Evolutionary conservation across 495 filamentous ascomycete genomes (phyloP), one percentile per base, ranked within the genome.

Genomic region (Penicillium fimorum): DNA sequence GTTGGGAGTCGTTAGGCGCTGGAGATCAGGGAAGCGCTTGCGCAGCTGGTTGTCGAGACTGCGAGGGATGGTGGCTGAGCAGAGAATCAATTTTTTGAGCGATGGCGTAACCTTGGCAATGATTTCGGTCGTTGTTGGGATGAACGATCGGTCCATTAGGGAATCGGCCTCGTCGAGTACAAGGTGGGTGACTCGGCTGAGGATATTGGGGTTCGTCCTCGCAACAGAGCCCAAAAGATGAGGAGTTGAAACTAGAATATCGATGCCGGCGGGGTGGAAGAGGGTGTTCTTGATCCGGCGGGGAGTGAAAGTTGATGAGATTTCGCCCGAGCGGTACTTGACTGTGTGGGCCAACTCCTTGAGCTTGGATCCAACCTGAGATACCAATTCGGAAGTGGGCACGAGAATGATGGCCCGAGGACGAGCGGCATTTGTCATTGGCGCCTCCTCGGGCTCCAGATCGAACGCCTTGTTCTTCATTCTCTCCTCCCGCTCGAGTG

Each of bases 131-230:
- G 95, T 97, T 27, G 86, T 86, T 2, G 89, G 87, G 2, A 86
- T 73, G 77, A 98, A 98, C 30, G 89, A 91, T 49, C 91, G 88
- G 70, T 98, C 95, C 65, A 97, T 82, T 12, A 98, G 84, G 12
- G 91, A 96, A 72, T 98, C 94, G 24, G 94, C 94, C 71, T 98
- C 94, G 67, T 98, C 94, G 49, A 95, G 79, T 50, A 97, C 80
- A 17, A 98, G 82, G 70, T 97, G 88, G 33, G 77, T 84, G 50
- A 97, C 93, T 43, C 90, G 87, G 27, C 87, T 90, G 32, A 98
- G 83, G 56, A 97, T 82, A 60, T 95, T 91, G 4, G 93, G 92
- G 56, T 96, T 91, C 18, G 81, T 84, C 60, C 94, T 79, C 9
- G 91, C 91, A 62, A 98, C 89, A 53, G 87, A 91, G 50, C 86